Conservation (phyloP, 345 rosid species). For the Eucalyptus curtisii region DNA sequence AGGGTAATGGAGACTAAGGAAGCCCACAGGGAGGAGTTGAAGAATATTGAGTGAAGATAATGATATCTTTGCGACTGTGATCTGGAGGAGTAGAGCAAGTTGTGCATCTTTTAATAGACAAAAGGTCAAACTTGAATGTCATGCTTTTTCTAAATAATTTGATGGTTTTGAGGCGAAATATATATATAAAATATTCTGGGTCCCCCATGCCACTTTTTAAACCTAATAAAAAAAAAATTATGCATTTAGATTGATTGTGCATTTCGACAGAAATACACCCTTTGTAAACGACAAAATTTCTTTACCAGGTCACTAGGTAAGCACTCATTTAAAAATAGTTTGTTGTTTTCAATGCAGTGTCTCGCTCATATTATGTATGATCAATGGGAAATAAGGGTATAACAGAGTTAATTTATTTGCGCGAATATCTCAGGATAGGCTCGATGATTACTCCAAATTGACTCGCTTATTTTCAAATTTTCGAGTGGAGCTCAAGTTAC, state of each 20-base stretch:
- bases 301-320: neutral
- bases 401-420: accelerated
- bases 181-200: neutral
- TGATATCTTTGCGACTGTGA: neutral
- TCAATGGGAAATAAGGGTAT: neutral
- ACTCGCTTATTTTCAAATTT: neutral
- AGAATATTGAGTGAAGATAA: neutral
- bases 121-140: neutral
- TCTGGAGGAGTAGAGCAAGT: neutral
- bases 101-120: neutral
- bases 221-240: neutral
- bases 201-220: neutral
- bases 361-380: neutral
- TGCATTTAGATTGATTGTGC: neutral
- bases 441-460: neutral
- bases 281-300: neutral
- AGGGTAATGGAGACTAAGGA: neutral
- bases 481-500: neutral
- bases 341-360: neutral
- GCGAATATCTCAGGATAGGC: neutral
- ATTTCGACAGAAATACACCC: neutral
- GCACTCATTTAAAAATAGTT: neutral
- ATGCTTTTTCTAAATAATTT: neutral
- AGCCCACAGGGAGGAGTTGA: neutral
- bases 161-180: neutral